These are phyloP conservation scores for Epicoccum nigrum DNA, from an alignment of 2,329 filamentous ascomycete genomes.

Conservation along the genomic window DNA sequence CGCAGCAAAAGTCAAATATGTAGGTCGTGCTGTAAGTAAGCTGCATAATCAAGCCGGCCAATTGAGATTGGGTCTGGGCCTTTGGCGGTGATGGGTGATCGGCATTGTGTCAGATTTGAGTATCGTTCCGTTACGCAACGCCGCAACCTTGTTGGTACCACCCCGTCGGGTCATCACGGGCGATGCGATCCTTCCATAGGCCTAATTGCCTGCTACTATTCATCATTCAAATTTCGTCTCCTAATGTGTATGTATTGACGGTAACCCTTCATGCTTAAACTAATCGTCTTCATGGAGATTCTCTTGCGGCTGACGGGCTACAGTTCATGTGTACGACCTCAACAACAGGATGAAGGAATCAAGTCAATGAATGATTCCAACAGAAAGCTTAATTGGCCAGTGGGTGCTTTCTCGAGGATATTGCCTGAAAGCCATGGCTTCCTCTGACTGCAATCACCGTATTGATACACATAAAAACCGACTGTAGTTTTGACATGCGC, in stretches of 20 bases:
- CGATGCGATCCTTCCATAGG: not conserved
- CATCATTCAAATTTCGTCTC: no score
- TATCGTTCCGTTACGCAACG: not conserved
- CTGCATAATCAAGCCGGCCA: no score
- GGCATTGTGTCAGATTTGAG: not conserved
- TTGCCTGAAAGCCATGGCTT: conserved; percentile 11
- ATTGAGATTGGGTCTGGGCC: not conserved
- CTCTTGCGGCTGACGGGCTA: no score
- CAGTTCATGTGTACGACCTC: no score
- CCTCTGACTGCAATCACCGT: conserved; percentile 19
- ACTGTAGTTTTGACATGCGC: conserved; percentile 31
- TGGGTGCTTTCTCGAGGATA: not conserved
- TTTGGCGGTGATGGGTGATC: not conserved
- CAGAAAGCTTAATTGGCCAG: no score
- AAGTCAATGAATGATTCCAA: no score
- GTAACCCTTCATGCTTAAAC: no score
- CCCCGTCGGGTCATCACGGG: not conserved
- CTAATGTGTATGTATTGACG: no score
- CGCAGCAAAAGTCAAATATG: no score
- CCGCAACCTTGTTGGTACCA: conserved; percentile 3
- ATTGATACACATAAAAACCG: conserved; percentile 22
- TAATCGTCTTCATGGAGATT: no score
- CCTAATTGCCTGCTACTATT: not conserved
- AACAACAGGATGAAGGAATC: no score
- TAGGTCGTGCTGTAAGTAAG: no score